phyloP scores from a whole-genome alignment of 768 basidiomycete genomes.

The Pleurotus platypus region DNA sequence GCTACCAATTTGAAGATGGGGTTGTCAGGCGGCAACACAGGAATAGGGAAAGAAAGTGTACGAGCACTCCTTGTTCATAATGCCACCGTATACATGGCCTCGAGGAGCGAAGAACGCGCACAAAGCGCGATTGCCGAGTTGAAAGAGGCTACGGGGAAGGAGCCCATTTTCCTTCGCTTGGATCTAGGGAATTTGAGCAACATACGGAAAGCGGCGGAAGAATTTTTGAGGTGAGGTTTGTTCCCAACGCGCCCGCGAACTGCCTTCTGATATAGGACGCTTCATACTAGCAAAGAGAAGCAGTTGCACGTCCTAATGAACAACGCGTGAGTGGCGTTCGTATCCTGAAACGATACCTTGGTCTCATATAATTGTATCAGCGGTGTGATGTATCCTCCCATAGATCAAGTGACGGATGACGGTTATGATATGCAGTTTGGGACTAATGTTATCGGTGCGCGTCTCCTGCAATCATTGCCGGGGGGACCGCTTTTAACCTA shows the following conservation, averaged over 20 bases:
- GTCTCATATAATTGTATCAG: background rate
- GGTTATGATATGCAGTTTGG: slow-evolving; percentile 25
- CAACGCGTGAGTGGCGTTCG: slow-evolving; percentile 33
- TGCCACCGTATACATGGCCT: slow-evolving; percentile 38
- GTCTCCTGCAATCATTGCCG: background rate
- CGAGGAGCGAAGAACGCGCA: slow-evolving; percentile 27
- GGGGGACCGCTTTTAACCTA: too few relatives aligned
- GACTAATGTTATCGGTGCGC: slow-evolving; percentile 21
- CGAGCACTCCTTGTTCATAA: slow-evolving; percentile 28
- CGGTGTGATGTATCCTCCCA: slow-evolving; percentile 25
- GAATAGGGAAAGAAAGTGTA: slow-evolving; percentile 33
- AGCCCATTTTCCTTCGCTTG: slow-evolving; percentile 30
- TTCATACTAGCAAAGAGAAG: slow-evolving; percentile 29
- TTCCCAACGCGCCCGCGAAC: background rate
- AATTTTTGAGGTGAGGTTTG: slow-evolving; percentile 22
- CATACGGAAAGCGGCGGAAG: slow-evolving; percentile 29
- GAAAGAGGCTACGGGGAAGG: slow-evolving; percentile 31
- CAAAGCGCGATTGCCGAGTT: slow-evolving; percentile 29
- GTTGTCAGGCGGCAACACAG: slow-evolving; percentile 29
- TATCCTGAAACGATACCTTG: too few relatives aligned
- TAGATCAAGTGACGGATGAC: slow-evolving; percentile 19
- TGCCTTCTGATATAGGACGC: too few relatives aligned
- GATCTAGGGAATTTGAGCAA: slow-evolving; percentile 32
- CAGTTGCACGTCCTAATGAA: slow-evolving; percentile 44
- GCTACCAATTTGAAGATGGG: too few relatives aligned